Evolutionary conservation across 768 basidiomycete species (phyloP), one percentile per base, ranked within the genome.

Genomic region (Mycena maculata): DNA sequence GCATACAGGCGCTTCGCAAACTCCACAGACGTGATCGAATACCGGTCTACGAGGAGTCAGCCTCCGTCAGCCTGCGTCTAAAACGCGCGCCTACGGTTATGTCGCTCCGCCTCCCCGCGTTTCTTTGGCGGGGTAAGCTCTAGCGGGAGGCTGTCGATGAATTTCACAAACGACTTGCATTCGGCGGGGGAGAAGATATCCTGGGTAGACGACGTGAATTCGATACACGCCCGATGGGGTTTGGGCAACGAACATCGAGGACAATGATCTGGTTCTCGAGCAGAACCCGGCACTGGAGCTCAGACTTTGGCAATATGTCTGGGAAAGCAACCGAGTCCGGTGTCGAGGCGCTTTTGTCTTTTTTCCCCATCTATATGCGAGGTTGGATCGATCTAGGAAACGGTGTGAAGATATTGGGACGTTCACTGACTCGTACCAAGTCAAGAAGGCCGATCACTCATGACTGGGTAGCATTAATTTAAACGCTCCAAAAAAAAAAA

Each of bases 111-210:
- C 73, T 93, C 90, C 11, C 90, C 92, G 63, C 83, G 82, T 76
- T 90, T 91, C 79, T 89, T 89, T 4, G 91, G 88, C 13, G 89
- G 90, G 0, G 90, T 90, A 4, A 90, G 82, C 70, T 90, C 88
- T 16, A 92, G 80, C 25, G 87, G 87, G 18, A 89, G 81, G 39
- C 71, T 75, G 56, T 90, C 86, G 59, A 92, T 86, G 77, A 90
- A 88, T 62, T 85, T 83, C 33, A 86, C 80, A 70, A 84, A 90
- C 10, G 78, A 65, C 69, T 86, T 87, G 79, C 91, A 92, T 77
- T 92, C 91, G 58, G 82, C 82, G 1, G 83, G 78, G 55, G 87
- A 84, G 39, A 92, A 77, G 36, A 91, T 77, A 50, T 85, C 80
- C 90, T 92, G 57, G 8, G 57, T 25, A 39, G 10, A 22, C 27